Evolutionary conservation across 345 rosid genomes (phyloP).

Genomic region (Murraya paniculata): DNA sequence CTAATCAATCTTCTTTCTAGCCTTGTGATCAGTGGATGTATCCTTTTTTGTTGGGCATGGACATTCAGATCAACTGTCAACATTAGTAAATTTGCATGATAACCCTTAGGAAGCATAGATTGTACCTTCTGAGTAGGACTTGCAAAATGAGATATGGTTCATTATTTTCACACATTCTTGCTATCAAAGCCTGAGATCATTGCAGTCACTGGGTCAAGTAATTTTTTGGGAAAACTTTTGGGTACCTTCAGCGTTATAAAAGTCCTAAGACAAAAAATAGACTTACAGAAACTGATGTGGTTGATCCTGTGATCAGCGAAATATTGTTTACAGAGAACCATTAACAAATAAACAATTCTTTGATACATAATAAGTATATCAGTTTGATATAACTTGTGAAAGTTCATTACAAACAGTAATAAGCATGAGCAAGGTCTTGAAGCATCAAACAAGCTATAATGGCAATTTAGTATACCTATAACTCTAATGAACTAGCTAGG

Average conservation of each 20-base stretch:
- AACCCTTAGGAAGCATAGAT: neutral
- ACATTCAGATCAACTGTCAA: neutral
- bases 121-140: neutral
- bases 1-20: too few species aligned
- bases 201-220: neutral
- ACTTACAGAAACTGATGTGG: neutral
- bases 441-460: neutral
- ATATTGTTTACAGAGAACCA: neutral
- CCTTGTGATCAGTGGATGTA: neutral
- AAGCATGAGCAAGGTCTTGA: neutral
- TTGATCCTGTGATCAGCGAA: neutral
- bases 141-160: neutral
- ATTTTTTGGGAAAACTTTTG: too few species aligned
- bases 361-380: neutral
- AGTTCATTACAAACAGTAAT: constrained; percentile 1
- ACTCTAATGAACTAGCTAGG: neutral
- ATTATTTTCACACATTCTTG: too few species aligned
- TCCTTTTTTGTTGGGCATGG: neutral
- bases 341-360: neutral
- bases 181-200: neutral
- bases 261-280: too few species aligned
- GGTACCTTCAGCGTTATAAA: too few species aligned
- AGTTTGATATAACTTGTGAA: neutral
- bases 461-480: neutral
- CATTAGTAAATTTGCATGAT: neutral